Evolutionary conservation across 1,284 basidiomycete species (phyloP).

Genomic region (Boletus albobrunnescens): DNA sequence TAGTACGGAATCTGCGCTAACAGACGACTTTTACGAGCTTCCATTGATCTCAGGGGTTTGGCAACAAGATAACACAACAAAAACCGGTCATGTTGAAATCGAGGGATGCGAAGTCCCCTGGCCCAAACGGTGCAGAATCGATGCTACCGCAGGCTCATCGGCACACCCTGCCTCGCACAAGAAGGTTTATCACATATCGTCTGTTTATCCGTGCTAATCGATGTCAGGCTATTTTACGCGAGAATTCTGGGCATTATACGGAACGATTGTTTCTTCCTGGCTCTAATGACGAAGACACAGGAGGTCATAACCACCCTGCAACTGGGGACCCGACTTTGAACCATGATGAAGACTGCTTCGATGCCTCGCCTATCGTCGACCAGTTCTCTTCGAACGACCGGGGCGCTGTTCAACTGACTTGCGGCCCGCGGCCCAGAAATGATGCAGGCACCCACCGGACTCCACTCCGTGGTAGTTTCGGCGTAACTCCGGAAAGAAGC

Average conservation of each 20-base stretch:
- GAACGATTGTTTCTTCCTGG: slow-evolving; percentile 19
- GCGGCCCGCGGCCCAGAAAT: slow-evolving; percentile 6
- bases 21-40: slow-evolving; percentile 41
- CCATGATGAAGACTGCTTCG: slow-evolving; percentile 32
- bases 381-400: slow-evolving; percentile 16
- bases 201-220: slow-evolving; percentile 10
- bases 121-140: slow-evolving; percentile 20
- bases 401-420: slow-evolving; percentile 25
- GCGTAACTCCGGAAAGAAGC: neutral
- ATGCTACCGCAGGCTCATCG: neutral
- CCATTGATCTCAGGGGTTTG: slow-evolving; percentile 42
- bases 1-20: slow-evolving; percentile 13
- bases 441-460: slow-evolving; percentile 4
- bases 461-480: neutral
- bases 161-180: neutral
- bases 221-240: slow-evolving; percentile 2
- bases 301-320: neutral
- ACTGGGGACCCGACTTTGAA: neutral
- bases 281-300: slow-evolving; percentile 16
- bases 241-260: slow-evolving; percentile 3
- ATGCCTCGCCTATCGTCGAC: slow-evolving; percentile 21
- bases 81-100: slow-evolving; percentile 27
- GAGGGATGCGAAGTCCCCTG: slow-evolving; percentile 6
- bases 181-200: slow-evolving; percentile 20
- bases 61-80: slow-evolving; percentile 19